A percentile compares a stretch with the other conserved stretches of the same genome.
Evolutionary conservation across 352 stramenopile genomes (phyloP).

Genomic region (Globisporangium heterothallicum): DNA sequence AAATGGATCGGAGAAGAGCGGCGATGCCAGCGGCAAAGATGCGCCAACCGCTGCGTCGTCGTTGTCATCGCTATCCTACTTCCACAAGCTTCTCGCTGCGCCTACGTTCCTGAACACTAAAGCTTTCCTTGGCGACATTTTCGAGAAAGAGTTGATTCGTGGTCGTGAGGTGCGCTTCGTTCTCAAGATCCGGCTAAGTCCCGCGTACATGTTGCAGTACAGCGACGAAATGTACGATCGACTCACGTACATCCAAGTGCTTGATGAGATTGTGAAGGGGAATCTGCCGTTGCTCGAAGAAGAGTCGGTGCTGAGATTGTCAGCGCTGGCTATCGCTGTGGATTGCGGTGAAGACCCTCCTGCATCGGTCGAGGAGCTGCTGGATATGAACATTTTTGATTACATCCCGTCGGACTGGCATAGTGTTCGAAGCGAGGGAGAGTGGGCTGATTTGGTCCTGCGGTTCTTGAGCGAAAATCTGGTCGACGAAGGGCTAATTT

Average conservation of each 20-base stretch:
- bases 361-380: slow-evolving; percentile 45
- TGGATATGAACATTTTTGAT: slow-evolving; percentile 72
- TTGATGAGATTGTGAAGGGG: slow-evolving; percentile 89
- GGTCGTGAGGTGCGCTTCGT: slow-evolving; percentile 89
- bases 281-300: slow-evolving; percentile 81
- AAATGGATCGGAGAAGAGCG: slow-evolving; percentile 3
- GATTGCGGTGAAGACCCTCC: slow-evolving; percentile 64
- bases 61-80: slow-evolving; percentile 42
- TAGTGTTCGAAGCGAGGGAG: slow-evolving; percentile 51
- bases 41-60: slow-evolving; percentile 3
- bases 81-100: slow-evolving; percentile 73
- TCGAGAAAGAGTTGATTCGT: slow-evolving; percentile 88
- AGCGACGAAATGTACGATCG: slow-evolving; percentile 81
- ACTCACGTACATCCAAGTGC: slow-evolving; percentile 87
- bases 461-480: slow-evolving; percentile 49
- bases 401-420: slow-evolving; percentile 85
- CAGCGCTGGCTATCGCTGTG: slow-evolving; percentile 74
- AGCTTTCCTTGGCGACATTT: slow-evolving; percentile 88
- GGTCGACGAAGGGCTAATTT: slow-evolving; percentile 33
- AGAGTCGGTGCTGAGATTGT: slow-evolving; percentile 69
- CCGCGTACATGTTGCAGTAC: slow-evolving; percentile 77
- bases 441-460: slow-evolving; percentile 78
- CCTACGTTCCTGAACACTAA: slow-evolving; percentile 74
- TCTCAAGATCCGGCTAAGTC: slow-evolving; percentile 89
- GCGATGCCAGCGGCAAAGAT: slow-evolving; percentile 10